Evolutionary conservation across 176 grass and related monocot species (phyloP), one percentile per base, ranked within the genome.

Genomic region (Dendrocalamus sinicus): DNA sequence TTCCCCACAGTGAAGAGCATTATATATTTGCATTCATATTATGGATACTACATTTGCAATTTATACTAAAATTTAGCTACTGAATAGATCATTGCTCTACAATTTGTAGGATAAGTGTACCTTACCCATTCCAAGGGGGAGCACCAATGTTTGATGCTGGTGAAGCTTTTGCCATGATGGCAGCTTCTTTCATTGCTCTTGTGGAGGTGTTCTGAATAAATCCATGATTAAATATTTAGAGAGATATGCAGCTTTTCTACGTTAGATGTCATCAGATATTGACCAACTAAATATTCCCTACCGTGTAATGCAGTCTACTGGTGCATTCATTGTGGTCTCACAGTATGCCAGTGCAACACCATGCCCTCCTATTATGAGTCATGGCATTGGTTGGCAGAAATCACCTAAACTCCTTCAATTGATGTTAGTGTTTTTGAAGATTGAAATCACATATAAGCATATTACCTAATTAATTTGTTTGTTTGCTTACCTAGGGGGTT

Each of bases 341-440:
- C 85, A 93, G 20, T 95, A 90, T 53, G 83, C 96, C n/a, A 93
- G 96, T 44, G 96, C 93, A 72, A 98, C 96, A 50, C 93, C 91
- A 7, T 62, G 92, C 72, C 96, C 96, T 57, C 88, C 96, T 54
- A 14, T 98, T 65, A 89, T 98, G 73, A 98, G 93, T 30, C 96
- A 93, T n/a, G 96, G 96, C 84, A 89, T 95, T 37, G 96, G 96
- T 69, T 98, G 93, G 93, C 96, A 92, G 96, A 93, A 95, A 92
- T 51, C 35, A 32, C 69, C 80, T 59, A 17, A 76, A 13, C 19
- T 67, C 63, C 62, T 77, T 65, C 43, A 11, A 52, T 73, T 80
- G 48, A 26, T 61, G 19, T 45, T 78, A 57, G 13, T 71, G 17
- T 70, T 37, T 73, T 63, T 22, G 22, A 78, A 73, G 67, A 84